Conservation (phyloP, 1,284 basidiomycete species). For the Erythrobasidium hasegawianum region DNA sequence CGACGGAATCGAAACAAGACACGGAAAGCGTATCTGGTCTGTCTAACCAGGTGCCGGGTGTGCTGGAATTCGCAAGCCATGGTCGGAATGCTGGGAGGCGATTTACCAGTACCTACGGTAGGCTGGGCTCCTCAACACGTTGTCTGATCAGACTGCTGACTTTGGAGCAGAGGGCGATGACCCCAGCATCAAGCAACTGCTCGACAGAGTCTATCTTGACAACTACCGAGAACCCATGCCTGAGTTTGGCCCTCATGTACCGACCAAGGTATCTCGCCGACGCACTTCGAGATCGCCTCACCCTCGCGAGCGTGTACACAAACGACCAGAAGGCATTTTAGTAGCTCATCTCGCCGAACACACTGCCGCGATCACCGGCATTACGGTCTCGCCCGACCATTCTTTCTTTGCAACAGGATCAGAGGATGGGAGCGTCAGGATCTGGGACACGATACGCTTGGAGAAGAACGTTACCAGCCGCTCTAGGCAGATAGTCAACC, state of each 20-base stretch:
- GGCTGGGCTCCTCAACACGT: too few species aligned
- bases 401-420: conserved; percentile 88
- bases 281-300: conserved; percentile 47
- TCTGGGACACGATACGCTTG: conserved; percentile 75
- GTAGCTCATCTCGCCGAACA: conserved; percentile 84
- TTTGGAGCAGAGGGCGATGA: conserved; percentile 66
- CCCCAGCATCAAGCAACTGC: conserved; percentile 68
- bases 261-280: conserved; percentile 52
- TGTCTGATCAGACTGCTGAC: background rate
- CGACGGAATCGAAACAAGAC: conserved; percentile 35
- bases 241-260: conserved; percentile 80
- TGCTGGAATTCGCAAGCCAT: background rate
- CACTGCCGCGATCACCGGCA: conserved; percentile 67
- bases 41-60: background rate
- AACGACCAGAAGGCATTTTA: conserved; percentile 62
- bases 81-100: conserved; percentile 24
- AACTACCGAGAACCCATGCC: conserved; percentile 72
- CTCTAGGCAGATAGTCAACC: conserved; percentile 50
- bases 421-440: conserved; percentile 74
- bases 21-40: conserved; percentile 26
- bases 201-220: conserved; percentile 85
- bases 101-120: conserved; percentile 60
- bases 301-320: conserved; percentile 42
- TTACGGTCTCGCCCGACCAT: conserved; percentile 89
- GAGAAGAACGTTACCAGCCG: conserved; percentile 64